Percentiles rank a stretch among this genome's conserved stretches.
phyloP scores from a whole-genome alignment of 169 alveolate species.

The Amoebophrya sp. region DNA sequence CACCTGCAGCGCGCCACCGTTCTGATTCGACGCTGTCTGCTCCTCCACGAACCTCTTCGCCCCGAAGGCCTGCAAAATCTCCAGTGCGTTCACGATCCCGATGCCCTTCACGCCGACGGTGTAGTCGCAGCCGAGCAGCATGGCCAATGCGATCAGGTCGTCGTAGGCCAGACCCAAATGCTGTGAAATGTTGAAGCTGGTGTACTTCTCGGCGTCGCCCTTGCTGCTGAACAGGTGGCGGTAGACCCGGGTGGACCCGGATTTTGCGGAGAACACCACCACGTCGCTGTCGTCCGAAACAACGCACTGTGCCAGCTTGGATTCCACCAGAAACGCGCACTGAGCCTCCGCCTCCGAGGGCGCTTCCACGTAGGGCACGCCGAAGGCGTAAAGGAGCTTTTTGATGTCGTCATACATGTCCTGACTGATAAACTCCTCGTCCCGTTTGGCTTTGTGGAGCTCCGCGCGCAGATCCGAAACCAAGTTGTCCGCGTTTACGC shows the following conservation, averaged over 20 bases:
- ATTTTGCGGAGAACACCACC: constrained; percentile 59
- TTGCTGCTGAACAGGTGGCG: constrained; percentile 75
- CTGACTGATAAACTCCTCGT: neutral
- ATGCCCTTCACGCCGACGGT: constrained; percentile 89
- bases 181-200: constrained; percentile 53
- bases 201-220: constrained; percentile 74
- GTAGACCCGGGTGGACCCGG: constrained; percentile 76
- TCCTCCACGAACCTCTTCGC: neutral
- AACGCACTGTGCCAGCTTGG: constrained; percentile 37
- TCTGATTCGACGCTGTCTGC: neutral
- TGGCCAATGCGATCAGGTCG: constrained; percentile 75
- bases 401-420: neutral
- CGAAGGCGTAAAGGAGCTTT: constrained; percentile 68
- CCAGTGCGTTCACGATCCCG: constrained; percentile 92
- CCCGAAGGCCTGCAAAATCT: constrained; percentile 70
- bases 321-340: constrained; percentile 69
- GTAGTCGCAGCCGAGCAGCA: constrained; percentile 88
- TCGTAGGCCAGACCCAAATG: constrained; percentile 72
- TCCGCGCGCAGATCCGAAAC: neutral
- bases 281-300: constrained; percentile 89
- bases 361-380: constrained; percentile 86
- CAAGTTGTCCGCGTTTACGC: neutral
- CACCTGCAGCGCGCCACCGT: neutral
- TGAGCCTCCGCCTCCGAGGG: constrained; percentile 95
- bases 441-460: neutral